Conservation (phyloP, 23 red algal species). For the Gracilaria domingensis region DNA sequence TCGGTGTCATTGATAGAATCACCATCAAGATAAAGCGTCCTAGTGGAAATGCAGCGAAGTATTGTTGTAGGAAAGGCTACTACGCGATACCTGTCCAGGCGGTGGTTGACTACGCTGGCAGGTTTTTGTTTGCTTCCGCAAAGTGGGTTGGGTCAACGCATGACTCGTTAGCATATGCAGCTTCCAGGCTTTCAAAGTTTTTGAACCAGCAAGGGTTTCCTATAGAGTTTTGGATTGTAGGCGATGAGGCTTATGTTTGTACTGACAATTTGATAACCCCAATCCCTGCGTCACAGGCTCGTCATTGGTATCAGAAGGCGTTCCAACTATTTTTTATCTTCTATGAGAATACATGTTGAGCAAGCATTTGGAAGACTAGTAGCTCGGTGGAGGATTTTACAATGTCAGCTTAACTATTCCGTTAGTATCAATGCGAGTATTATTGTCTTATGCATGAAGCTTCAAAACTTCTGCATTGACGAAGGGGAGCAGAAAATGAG, state of each 20-base stretch:
- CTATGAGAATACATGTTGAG: conserved; percentile 27
- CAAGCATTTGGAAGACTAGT: conserved; percentile 18
- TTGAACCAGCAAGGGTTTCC: neutral
- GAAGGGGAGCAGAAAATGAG: too few species aligned
- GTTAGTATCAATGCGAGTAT: too few species aligned
- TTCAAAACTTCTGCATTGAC: too few species aligned
- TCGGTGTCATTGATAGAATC: conserved; percentile 31
- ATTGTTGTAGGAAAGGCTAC: conserved; percentile 8
- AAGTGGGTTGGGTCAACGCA: conserved; percentile 22
- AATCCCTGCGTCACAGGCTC: neutral
- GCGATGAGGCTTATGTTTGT: conserved; percentile 40
- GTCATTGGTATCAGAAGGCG: neutral
- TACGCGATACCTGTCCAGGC: conserved; percentile 49
- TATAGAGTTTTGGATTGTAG: conserved; percentile 32
- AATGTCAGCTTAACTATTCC: too few species aligned
- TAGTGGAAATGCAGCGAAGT: neutral
- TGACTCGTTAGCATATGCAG: conserved; percentile 18
- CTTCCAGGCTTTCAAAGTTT: neutral
- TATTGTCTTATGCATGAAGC: too few species aligned
- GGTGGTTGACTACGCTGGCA: neutral
- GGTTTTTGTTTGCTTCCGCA: conserved; percentile 36
- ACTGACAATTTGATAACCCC: conserved; percentile 39
- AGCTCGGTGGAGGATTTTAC: too few species aligned
- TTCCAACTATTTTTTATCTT: conserved; percentile 35
- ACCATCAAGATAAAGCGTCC: neutral